These are phyloP conservation scores for Akanthomyces uredinophilus DNA, from an alignment of 2,329 filamentous ascomycete species.

Conservation along the genomic window DNA sequence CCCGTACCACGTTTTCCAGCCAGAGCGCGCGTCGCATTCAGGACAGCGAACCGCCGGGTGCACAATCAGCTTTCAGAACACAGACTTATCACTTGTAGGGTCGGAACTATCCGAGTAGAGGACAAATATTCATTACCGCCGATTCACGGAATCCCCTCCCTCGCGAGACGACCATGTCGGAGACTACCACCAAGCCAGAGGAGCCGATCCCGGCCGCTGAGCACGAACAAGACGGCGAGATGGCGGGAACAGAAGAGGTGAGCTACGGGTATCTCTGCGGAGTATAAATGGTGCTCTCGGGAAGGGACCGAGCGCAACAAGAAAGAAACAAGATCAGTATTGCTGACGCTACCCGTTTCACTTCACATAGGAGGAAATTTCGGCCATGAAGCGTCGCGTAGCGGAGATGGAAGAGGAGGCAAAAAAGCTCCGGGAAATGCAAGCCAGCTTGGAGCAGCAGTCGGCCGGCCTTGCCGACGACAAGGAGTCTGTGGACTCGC, in stretches of 20 bases:
- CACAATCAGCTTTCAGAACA: neutral
- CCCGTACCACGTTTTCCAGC: neutral
- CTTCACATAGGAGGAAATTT: constrained; percentile 65
- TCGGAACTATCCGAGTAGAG: neutral
- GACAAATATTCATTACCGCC: neutral
- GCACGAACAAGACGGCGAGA: constrained; percentile 12
- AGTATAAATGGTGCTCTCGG: neutral
- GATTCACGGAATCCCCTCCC: too few relatives aligned
- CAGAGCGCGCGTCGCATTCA: constrained; percentile 9
- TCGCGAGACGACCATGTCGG: constrained; percentile 12
- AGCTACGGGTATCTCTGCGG: constrained; percentile 8
- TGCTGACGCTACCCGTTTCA: constrained; percentile 7
- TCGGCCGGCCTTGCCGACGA: constrained; percentile 79
- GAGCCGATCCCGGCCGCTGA: constrained; percentile 14
- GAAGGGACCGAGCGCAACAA: neutral
- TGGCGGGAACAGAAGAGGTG: constrained; percentile 16
- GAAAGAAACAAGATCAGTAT: neutral
- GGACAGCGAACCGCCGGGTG: neutral
- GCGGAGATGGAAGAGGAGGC: constrained; percentile 90
- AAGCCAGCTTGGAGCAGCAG: constrained; percentile 78
- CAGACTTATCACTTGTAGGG: neutral
- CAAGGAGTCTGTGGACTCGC: constrained; percentile 90
- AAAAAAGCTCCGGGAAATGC: constrained; percentile 81
- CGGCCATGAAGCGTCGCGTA: constrained; percentile 79
- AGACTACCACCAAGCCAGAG: constrained; percentile 11